A percentile compares a stretch with the other conserved stretches of the same genome.
These are phyloP conservation scores for Diversispora epigaea DNA, from an alignment of 192 early-diverging fungal species.

Conservation along the genomic window DNA sequence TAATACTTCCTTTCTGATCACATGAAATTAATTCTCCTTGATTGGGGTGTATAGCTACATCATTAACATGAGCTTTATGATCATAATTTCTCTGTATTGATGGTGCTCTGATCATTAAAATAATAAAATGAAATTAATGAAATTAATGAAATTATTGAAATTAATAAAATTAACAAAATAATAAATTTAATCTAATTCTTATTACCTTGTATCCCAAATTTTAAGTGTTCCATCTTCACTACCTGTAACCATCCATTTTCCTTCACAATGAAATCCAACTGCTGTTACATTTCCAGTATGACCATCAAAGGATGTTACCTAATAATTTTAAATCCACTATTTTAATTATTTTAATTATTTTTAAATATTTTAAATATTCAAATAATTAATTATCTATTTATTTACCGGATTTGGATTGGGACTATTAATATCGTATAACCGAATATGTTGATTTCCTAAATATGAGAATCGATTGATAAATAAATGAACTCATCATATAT, in stretches of 20 bases:
- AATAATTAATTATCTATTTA: neutral
- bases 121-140: constrained; percentile 4
- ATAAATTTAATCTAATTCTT: constrained; percentile 32
- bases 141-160: constrained; percentile 18
- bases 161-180: constrained; percentile 29
- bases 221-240: constrained; percentile 73
- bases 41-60: constrained; percentile 69
- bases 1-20: constrained; percentile 74
- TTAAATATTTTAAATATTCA: neutral
- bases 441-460: constrained; percentile 75
- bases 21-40: constrained; percentile 84
- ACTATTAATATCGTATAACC: constrained; percentile 81
- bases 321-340: neutral
- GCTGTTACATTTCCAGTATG: constrained; percentile 63
- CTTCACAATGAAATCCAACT: constrained; percentile 65
- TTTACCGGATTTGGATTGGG: constrained; percentile 73
- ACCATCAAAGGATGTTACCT: constrained; percentile 60
- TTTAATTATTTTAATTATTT: neutral
- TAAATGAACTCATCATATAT: neutral
- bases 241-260: constrained; percentile 77
- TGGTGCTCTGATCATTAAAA: constrained; percentile 40
- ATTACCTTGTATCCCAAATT: constrained; percentile 78
- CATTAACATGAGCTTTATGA: constrained; percentile 59
- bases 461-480: neutral
- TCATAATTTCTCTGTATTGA: constrained; percentile 58